Evolutionary conservation across 1,284 basidiomycete genomes (phyloP).

Genomic region (Pisolithus thermaeus): DNA sequence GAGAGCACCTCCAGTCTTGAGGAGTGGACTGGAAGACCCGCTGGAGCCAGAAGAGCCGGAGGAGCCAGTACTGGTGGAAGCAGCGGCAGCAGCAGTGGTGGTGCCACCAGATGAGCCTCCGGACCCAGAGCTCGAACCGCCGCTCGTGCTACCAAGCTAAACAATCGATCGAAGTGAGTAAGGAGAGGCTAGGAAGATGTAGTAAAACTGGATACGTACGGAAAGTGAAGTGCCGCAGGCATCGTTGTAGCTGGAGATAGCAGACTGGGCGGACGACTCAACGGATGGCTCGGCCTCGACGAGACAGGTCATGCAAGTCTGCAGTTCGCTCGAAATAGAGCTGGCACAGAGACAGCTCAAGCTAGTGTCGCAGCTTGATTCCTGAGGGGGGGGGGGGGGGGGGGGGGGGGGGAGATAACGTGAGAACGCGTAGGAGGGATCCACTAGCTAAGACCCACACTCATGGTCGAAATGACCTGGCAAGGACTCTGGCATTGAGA

Average conservation of each 20-base stretch:
- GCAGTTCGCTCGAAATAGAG: constrained; percentile 10
- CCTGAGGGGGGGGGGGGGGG: background rate
- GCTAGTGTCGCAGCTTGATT: constrained; percentile 10
- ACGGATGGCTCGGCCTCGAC: background rate
- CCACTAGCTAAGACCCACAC: constrained; percentile 9
- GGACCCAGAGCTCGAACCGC: background rate
- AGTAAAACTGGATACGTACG: constrained; percentile 7
- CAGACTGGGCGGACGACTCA: constrained; percentile 3
- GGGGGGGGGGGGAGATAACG: too few species aligned
- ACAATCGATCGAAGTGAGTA: background rate
- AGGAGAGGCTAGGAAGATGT: background rate
- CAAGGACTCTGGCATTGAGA: constrained; percentile 19
- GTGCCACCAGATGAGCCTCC: constrained; percentile 2
- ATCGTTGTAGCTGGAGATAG: constrained; percentile 13
- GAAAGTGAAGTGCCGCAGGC: constrained; percentile 14
- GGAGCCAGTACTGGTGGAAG: background rate
- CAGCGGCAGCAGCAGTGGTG: background rate
- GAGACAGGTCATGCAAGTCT: constrained; percentile 19
- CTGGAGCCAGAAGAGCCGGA: constrained; percentile 1
- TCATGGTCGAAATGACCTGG: constrained; percentile 13
- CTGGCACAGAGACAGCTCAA: constrained; percentile 10
- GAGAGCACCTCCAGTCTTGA: constrained; percentile 1
- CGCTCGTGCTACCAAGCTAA: constrained; percentile 11
- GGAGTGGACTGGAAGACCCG: background rate
- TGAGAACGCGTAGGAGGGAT: background rate